These are phyloP conservation scores for Nematodospora valgi DNA, from an alignment of 805 yeast species.

Conservation along the genomic window DNA sequence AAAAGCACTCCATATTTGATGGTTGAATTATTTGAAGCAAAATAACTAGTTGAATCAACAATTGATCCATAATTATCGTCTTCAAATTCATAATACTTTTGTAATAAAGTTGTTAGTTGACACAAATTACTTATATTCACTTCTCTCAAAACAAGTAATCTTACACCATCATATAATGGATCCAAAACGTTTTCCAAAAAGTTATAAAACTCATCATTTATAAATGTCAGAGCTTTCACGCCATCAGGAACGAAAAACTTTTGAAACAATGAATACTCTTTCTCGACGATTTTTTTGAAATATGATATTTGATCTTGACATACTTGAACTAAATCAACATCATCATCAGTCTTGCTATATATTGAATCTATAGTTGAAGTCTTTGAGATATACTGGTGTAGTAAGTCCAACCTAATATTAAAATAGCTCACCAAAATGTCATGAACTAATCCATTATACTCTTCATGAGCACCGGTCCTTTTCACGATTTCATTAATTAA, in stretches of 20 bases:
- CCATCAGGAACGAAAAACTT: slow-evolving; percentile 41
- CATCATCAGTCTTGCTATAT: slow-evolving; percentile 6
- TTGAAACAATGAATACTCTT: slow-evolving; percentile 59
- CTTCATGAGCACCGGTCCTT: slow-evolving; percentile 40
- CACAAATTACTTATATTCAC: slow-evolving; percentile 64
- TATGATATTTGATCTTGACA: slow-evolving; percentile 61
- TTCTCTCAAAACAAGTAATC: slow-evolving; percentile 70
- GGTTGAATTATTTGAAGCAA: slow-evolving; percentile 13
- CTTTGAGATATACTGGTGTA: slow-evolving; percentile 37
- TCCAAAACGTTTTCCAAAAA: slow-evolving; percentile 70
- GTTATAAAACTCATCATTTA: slow-evolving; percentile 36
- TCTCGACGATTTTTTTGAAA: slow-evolving; percentile 55
- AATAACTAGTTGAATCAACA: slow-evolving; percentile 16
- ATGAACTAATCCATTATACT: slow-evolving; percentile 61
- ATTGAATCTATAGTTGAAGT: slow-evolving; percentile 27
- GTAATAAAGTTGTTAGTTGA: slow-evolving; percentile 68
- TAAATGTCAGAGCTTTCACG: slow-evolving; percentile 10
- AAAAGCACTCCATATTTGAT: slow-evolving; percentile 59
- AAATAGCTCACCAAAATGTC: slow-evolving; percentile 69
- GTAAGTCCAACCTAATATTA: slow-evolving; percentile 48
- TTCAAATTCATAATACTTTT: slow-evolving; percentile 64
- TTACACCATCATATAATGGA: slow-evolving; percentile 68
- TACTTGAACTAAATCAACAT: slow-evolving; percentile 48
- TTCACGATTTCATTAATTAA: slow-evolving; percentile 33
- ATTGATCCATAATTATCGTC: slow-evolving; percentile 29